These are phyloP conservation scores for Wallacemonas collosoma DNA, from an alignment of 208 protist species.

Conservation along the genomic window DNA sequence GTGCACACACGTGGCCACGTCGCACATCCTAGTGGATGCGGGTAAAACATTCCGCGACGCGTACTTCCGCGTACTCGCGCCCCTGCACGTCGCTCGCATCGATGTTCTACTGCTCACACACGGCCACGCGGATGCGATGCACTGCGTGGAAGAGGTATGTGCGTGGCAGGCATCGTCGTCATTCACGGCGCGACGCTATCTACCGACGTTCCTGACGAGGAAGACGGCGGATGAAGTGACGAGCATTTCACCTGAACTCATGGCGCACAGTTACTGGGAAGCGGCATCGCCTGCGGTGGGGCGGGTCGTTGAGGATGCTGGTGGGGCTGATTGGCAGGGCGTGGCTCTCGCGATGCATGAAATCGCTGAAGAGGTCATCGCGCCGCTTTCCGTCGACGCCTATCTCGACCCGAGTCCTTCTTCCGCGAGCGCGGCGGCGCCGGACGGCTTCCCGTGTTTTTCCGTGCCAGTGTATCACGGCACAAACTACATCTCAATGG, in stretches of 20 bases:
- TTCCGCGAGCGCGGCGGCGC: background rate
- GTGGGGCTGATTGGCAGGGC: background rate
- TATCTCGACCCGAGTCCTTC: constrained; percentile 20
- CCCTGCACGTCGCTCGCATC: constrained; percentile 49
- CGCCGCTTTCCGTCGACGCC: background rate
- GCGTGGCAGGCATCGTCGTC: background rate
- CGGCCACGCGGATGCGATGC: constrained; percentile 83
- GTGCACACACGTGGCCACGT: background rate
- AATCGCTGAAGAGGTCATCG: background rate
- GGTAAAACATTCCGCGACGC: constrained; percentile 92
- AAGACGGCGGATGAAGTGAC: background rate
- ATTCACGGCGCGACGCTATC: background rate
- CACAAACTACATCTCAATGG: constrained; percentile 73
- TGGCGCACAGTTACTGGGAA: background rate
- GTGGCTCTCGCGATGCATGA: background rate
- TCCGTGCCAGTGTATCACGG: constrained; percentile 83
- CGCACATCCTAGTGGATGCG: constrained; percentile 81
- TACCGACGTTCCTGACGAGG: background rate
- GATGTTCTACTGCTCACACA: constrained; percentile 89
- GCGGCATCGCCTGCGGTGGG: background rate
- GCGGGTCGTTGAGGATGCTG: too few relatives aligned
- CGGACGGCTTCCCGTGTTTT: constrained; percentile 36
- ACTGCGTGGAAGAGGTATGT: constrained; percentile 74
- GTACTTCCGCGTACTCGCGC: constrained; percentile 81
- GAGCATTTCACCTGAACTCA: background rate